Conservation (phyloP, 2,329 filamentous ascomycete species). For the Uncinocarpus reesii region DNA sequence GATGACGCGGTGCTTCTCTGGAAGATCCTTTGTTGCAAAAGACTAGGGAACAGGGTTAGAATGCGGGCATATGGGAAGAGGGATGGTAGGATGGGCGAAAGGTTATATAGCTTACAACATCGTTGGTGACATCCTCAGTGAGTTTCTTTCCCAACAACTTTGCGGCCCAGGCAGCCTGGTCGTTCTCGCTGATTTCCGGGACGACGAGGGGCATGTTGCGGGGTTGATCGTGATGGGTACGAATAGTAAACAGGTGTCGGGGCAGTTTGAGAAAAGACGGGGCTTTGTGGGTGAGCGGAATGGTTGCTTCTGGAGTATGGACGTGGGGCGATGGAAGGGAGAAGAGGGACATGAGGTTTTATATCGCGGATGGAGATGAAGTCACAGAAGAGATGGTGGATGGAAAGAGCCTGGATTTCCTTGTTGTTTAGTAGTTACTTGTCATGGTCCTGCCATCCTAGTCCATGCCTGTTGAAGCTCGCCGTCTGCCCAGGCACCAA, state of each 20-base stretch:
- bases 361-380: not conserved
- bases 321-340: not conserved
- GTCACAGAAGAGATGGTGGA: not conserved
- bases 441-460: no score
- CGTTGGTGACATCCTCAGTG: conserved; percentile 26
- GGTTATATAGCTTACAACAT: conserved; percentile 23
- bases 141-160: conserved; percentile 41
- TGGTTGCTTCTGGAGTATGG: not conserved
- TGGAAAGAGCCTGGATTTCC: not conserved
- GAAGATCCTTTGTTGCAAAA: conserved; percentile 40
- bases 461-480: no score
- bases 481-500: not conserved
- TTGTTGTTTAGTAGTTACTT: no score
- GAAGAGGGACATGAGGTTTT: conserved; percentile 8
- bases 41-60: conserved; percentile 21
- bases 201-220: conserved; percentile 39
- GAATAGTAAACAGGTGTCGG: not conserved
- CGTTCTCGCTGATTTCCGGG: conserved; percentile 32
- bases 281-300: not conserved
- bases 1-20: conserved; percentile 36
- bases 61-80: not conserved
- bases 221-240: conserved; percentile 3
- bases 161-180: conserved; percentile 34
- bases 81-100: not conserved
- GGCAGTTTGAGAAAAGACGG: conserved; percentile 7